These are phyloP conservation scores for Phycomyces nitens DNA, from an alignment of 192 early-diverging fungal genomes.

Conservation along the genomic window DNA sequence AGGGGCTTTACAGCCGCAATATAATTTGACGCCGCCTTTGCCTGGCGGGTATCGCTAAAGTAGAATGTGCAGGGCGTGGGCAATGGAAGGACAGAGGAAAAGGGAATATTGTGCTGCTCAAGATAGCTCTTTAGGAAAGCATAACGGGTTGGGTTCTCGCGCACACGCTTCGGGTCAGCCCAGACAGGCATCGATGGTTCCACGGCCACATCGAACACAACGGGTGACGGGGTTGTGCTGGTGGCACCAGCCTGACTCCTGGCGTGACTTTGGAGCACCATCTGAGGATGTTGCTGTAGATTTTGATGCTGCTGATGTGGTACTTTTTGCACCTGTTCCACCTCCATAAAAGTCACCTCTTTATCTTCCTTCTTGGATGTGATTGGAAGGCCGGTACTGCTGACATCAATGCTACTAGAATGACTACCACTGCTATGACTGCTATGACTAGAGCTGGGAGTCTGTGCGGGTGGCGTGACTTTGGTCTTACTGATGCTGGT, in stretches of 20 bases:
- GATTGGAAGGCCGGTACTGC: too few species aligned
- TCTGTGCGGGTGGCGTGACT: not conserved
- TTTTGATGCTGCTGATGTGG: too few species aligned
- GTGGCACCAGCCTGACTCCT: not conserved
- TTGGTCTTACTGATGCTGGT: not conserved
- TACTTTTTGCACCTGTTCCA: too few species aligned
- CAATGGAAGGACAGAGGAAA: slow-evolving; percentile 12
- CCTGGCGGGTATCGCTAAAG: slow-evolving; percentile 45
- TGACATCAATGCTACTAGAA: too few species aligned
- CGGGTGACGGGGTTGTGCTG: not conserved
- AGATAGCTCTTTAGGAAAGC: slow-evolving; percentile 18
- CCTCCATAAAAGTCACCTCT: too few species aligned
- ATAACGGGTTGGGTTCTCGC: slow-evolving; percentile 22
- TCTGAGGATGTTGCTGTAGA: too few species aligned
- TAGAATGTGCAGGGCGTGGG: slow-evolving; percentile 15
- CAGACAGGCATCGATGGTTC: slow-evolving; percentile 20
- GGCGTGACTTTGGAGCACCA: not conserved
- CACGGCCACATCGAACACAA: not conserved
- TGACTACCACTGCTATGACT: too few species aligned
- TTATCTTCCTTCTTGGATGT: too few species aligned
- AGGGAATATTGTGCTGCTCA: slow-evolving; percentile 2
- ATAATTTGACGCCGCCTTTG: slow-evolving; percentile 38
- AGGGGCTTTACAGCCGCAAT: slow-evolving; percentile 41
- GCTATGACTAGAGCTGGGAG: not conserved
- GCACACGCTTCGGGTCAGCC: slow-evolving; percentile 19